Conservation (phyloP, 805 yeast genomes). For the Danielia oregonensis region DNA sequence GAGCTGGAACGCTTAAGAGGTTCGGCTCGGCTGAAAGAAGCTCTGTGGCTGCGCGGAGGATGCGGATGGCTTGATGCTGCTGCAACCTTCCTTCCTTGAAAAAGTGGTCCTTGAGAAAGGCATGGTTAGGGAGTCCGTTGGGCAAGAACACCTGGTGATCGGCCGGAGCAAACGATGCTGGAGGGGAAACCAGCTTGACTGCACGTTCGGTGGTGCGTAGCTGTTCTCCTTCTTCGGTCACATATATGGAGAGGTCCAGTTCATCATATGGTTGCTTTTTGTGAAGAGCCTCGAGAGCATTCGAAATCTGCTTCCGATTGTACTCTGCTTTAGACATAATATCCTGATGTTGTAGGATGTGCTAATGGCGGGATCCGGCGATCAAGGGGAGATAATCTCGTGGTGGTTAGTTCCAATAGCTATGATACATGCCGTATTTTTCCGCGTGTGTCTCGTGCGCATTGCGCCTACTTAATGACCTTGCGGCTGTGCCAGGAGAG, state of each 20-base stretch:
- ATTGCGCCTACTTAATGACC: too few species aligned
- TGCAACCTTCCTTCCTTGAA: conserved; percentile 75
- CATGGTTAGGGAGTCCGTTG: conserved; percentile 68
- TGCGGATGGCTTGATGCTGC: conserved; percentile 65
- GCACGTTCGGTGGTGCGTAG: conserved; percentile 57
- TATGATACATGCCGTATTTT: too few species aligned
- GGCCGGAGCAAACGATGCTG: conserved; percentile 60
- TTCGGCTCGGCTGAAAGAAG: conserved; percentile 72
- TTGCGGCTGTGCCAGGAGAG: too few species aligned
- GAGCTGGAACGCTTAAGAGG: conserved; percentile 78
- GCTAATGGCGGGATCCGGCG: too few species aligned
- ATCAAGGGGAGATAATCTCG: too few species aligned
- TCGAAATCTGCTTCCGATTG: conserved; percentile 46
- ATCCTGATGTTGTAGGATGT: too few species aligned
- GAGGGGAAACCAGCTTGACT: conserved; percentile 56
- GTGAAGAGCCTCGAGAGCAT: conserved; percentile 60
- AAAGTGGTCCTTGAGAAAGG: conserved; percentile 70
- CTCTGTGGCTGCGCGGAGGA: conserved; percentile 61
- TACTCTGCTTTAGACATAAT: conserved; percentile 12
- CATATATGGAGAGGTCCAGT: conserved; percentile 42
- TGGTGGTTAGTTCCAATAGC: too few species aligned
- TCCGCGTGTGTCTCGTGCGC: too few species aligned
- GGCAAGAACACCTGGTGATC: conserved; percentile 63
- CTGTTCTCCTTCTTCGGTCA: conserved; percentile 56
- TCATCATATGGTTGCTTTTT: conserved; percentile 24